These are phyloP conservation scores for Sporothrix inflata DNA, from an alignment of 2,329 filamentous ascomycete genomes.

Conservation along the genomic window DNA sequence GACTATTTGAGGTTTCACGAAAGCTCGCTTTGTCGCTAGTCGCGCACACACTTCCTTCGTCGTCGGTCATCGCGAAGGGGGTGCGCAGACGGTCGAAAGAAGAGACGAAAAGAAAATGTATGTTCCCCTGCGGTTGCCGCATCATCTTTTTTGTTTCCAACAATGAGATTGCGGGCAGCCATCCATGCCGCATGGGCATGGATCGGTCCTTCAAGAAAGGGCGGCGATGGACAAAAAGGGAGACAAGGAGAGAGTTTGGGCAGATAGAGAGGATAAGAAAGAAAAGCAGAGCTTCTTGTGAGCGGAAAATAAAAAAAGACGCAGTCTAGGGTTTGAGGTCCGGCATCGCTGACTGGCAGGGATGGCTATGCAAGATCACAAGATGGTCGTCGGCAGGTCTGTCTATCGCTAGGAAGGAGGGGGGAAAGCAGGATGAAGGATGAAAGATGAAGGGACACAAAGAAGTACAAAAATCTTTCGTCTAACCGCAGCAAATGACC, in stretches of 20 bases:
- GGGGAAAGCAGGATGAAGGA: background rate
- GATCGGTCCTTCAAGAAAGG: background rate
- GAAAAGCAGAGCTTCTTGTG: background rate
- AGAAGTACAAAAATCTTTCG: background rate
- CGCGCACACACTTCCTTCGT: background rate
- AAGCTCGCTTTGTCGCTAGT: background rate
- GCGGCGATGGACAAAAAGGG: background rate
- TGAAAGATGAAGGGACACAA: background rate
- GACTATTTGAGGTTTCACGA: too few relatives aligned
- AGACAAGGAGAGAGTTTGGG: background rate
- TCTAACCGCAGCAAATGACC: constrained; percentile 82
- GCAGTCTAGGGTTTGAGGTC: background rate
- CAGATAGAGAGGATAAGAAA: background rate
- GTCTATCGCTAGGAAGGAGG: constrained; percentile 2
- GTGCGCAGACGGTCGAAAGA: background rate
- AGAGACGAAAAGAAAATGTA: background rate
- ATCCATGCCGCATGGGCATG: too few relatives aligned
- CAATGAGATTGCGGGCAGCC: too few relatives aligned
- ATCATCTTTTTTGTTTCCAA: background rate
- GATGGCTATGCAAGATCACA: constrained; percentile 9
- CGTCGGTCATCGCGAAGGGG: background rate
- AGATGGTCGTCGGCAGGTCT: constrained; percentile 5
- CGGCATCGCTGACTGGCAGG: constrained; percentile 22
- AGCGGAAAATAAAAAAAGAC: background rate
- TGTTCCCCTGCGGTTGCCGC: background rate